A percentile compares a stretch with the other conserved stretches of the same genome.
These are phyloP conservation scores for Cyclotella sp. DNA, from an alignment of 108 stramenopile species.

Conservation along the genomic window DNA sequence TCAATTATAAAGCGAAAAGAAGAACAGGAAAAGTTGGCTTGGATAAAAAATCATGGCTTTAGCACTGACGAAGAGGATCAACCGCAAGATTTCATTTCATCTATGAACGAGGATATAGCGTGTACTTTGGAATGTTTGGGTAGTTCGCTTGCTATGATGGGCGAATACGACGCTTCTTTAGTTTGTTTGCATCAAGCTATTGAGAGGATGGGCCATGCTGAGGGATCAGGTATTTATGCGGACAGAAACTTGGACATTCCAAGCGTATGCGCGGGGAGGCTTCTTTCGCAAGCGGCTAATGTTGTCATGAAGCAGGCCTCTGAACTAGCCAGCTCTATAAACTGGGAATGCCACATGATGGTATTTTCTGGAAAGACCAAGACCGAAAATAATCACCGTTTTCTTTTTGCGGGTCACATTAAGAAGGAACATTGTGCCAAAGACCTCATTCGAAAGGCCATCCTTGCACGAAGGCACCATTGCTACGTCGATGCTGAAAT, in stretches of 20 bases:
- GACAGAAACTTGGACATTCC: constrained; percentile 3
- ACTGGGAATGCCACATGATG: constrained; percentile 38
- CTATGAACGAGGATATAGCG: constrained; percentile 37
- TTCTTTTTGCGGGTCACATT: constrained; percentile 26
- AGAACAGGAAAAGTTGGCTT: constrained; percentile 37
- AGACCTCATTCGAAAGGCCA: constrained; percentile 43
- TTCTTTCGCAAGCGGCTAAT: constrained; percentile 44
- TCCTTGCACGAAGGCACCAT: constrained; percentile 26
- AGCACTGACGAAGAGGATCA: background rate
- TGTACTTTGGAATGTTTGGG: constrained; percentile 42
- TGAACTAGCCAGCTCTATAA: constrained; percentile 23
- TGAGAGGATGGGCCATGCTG: constrained; percentile 10
- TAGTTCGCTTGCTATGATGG: constrained; percentile 38
- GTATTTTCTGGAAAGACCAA: constrained; percentile 33
- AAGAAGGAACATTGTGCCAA: constrained; percentile 34
- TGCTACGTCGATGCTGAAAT: constrained; percentile 28
- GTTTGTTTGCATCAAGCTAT: constrained; percentile 45
- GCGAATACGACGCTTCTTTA: constrained; percentile 48
- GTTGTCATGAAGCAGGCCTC: constrained; percentile 42
- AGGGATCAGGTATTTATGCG: background rate
- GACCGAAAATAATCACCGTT: constrained; percentile 23
- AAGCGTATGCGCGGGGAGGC: constrained; percentile 13
- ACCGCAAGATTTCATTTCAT: constrained; percentile 28
- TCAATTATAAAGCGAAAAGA: constrained; percentile 47
- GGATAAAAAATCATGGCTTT: constrained; percentile 16